Evolutionary conservation across 139 green algal genomes (phyloP), one percentile per base, ranked within the genome.

Genomic region (Coccomyxa sp.): DNA sequence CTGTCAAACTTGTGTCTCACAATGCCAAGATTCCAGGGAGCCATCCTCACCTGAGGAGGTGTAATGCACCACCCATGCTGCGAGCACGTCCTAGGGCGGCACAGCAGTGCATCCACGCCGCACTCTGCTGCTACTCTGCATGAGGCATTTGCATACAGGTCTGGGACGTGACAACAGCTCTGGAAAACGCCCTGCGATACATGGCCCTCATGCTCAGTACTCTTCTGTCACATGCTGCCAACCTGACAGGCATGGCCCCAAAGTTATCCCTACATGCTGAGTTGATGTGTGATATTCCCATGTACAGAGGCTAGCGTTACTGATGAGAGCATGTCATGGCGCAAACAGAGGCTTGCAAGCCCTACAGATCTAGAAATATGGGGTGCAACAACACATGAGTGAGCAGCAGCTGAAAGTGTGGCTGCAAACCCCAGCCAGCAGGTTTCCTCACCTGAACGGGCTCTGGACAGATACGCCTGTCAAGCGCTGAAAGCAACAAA

Each of bases 111-210:
- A 3, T 82, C 78, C 40, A 82, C 71, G 27, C 78, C 78, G 38
- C 78, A 82, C 27, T 82, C 50, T 24, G 40, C 70, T 29, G 34
- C 8, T 4, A 0, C 35, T 22, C 9, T 41, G 36, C 78, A 82
- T 27, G n/a, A 35, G 34, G 64, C 35, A 35, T 74, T 54, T 37
- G 10, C 0, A 14, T 35, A 24, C 2, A 8, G 12, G 29, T 82
- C 78, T 29, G 22, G 50, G 18, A 58, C 16, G 40, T 82, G 78
- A 36, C 78, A 82, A 24, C 64, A 29, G 9, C 68, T 74, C 50
- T 68, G 6, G 40, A 69, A 38, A 36, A 55, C 39, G n/a, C 34
- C 77, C 33, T 50, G n/a, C 33, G 7, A 22, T 2, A 8, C 40
- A 16, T 29, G 14, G 14, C 69, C 29, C 33, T 24, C 1, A 3